These are phyloP conservation scores for Clonostachys rhizophaga DNA, from an alignment of 2,329 filamentous ascomycete species.

Conservation along the genomic window DNA sequence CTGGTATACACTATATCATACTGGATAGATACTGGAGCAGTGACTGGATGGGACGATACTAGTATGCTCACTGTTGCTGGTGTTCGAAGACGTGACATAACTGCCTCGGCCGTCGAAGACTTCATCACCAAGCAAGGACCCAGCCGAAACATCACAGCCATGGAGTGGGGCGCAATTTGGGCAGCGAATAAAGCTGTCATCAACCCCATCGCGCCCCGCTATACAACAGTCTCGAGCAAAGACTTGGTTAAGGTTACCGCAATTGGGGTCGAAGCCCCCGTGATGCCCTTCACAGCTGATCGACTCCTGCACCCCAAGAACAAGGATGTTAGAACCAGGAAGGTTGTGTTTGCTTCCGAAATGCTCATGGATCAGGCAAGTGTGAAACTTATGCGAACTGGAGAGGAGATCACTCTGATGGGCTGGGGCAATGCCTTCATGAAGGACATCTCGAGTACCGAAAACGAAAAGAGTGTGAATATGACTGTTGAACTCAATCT, in stretches of 20 bases:
- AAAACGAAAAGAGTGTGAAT: too few relatives aligned
- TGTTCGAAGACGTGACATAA: slow-evolving; percentile 68
- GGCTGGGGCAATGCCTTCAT: too few relatives aligned
- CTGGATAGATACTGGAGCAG: too few relatives aligned
- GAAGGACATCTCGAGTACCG: too few relatives aligned
- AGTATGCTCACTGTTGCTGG: slow-evolving; percentile 75
- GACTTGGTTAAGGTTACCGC: slow-evolving; percentile 18
- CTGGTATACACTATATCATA: too few relatives aligned
- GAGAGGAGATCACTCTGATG: too few relatives aligned
- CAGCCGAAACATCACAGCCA: slow-evolving; percentile 68
- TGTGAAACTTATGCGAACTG: too few relatives aligned
- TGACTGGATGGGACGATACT: slow-evolving; percentile 68
- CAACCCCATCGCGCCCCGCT: slow-evolving; percentile 64
- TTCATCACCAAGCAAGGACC: slow-evolving; percentile 77
- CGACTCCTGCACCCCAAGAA: slow-evolving; percentile 91
- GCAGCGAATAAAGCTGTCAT: slow-evolving; percentile 69
- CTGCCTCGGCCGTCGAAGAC: slow-evolving; percentile 67
- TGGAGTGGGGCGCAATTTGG: slow-evolving; percentile 70
- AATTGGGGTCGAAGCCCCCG: slow-evolving; percentile 40
- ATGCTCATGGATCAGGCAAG: too few relatives aligned
- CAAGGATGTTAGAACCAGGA: slow-evolving; percentile 76
- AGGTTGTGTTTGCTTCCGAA: slow-evolving; percentile 56
- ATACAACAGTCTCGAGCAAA: slow-evolving; percentile 62
- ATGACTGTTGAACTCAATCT: too few relatives aligned
- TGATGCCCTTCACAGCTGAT: slow-evolving; percentile 65